These are phyloP conservation scores for Verbascum thapsus DNA, from an alignment of 257 asterid genomes.

Conservation along the genomic window DNA sequence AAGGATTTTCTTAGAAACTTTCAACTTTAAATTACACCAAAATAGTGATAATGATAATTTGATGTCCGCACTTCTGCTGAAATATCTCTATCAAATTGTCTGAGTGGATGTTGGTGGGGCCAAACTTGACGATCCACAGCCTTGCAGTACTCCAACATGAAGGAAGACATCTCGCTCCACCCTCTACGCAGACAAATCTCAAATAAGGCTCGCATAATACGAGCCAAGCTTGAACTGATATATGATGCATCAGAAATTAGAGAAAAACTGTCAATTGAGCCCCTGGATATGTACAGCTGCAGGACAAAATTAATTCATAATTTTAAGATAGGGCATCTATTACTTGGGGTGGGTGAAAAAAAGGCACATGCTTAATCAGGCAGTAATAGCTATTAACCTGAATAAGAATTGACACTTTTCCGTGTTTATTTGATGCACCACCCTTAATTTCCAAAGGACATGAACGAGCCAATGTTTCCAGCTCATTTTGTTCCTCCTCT, in stretches of 20 bases:
- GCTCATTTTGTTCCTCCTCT: slow-evolving; percentile 94
- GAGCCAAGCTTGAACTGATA: slow-evolving; percentile 94
- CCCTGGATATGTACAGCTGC: slow-evolving; percentile 91
- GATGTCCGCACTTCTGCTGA: slow-evolving; percentile 63
- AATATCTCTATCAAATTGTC: slow-evolving; percentile 89
- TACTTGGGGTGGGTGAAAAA: slow-evolving; percentile 28
- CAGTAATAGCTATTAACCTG: slow-evolving; percentile 57
- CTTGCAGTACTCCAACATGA: slow-evolving; percentile 90
- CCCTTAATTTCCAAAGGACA: slow-evolving; percentile 93
- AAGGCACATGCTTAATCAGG: slow-evolving; percentile 24
- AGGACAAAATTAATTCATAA: slow-evolving; percentile 35
- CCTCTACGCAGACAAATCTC: slow-evolving; percentile 94
- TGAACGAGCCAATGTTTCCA: slow-evolving; percentile 72
- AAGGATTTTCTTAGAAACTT: slow-evolving; percentile 2
- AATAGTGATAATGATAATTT: slow-evolving; percentile 16
- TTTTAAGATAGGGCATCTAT: slow-evolving; percentile 26
- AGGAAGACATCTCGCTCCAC: slow-evolving; percentile 94
- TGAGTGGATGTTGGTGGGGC: slow-evolving; percentile 97
- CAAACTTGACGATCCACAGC: slow-evolving; percentile 97
- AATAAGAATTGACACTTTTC: slow-evolving; percentile 91
- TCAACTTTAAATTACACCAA: slow-evolving; percentile 18
- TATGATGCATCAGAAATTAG: slow-evolving; percentile 91
- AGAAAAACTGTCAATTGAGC: slow-evolving; percentile 79
- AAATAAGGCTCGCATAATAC: slow-evolving; percentile 93
- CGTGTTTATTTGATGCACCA: slow-evolving; percentile 91